Base-by-base conservation (phyloP, 768 basidiomycete genomes). In the Mycena sanguinolenta region DNA sequence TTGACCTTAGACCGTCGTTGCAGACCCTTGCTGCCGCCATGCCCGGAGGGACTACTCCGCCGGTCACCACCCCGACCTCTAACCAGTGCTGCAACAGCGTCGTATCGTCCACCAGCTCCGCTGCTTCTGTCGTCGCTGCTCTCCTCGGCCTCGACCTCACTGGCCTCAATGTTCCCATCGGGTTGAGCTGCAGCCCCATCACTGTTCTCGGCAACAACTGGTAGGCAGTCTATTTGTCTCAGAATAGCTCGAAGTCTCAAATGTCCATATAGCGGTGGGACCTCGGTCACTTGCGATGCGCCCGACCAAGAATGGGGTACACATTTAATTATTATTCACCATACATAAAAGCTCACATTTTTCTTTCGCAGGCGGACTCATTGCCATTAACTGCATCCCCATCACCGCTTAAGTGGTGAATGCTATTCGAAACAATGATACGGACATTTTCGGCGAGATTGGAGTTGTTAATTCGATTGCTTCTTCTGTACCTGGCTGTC, bases 181-280 rank as follows among this genome's bases (percentile, higher is more conserved):
- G 49, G 49, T 50, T 50, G 49, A 50, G 49, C 49, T 50, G 49
- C 49, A 50, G 49, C 49, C 49, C 49, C 17, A 50, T 50, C 49
- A 50, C 49, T 25, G 49, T 27, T 13, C 9, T 3, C 49, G 49
- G 49, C 4, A 50, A 50, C 49, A 50, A 50, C 49, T 50, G 49
- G 49, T 50, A 50, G 49, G 49, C 49, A 25, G 16, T 50, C 49
- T 17, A 39, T 14, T 50, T 23, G 17, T 27, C 17, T n/a, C 25
- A 2, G 25, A 25, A 50, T 50, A 23, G 23, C 25, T 27, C 23
- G 8, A 10, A 9, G 13, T 50, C 49, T 50, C 49, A 50, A n/a
- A 7, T 49, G 46, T 34, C 10, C 32, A 23, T 50, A n/a, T 50
- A 50, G 49, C 23, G 49, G 49, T 25, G 25, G 23, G 10, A 50